These are phyloP conservation scores for Magnusiomyces tetraspermus DNA, from an alignment of 1,139 yeast species.

Conservation along the genomic window DNA sequence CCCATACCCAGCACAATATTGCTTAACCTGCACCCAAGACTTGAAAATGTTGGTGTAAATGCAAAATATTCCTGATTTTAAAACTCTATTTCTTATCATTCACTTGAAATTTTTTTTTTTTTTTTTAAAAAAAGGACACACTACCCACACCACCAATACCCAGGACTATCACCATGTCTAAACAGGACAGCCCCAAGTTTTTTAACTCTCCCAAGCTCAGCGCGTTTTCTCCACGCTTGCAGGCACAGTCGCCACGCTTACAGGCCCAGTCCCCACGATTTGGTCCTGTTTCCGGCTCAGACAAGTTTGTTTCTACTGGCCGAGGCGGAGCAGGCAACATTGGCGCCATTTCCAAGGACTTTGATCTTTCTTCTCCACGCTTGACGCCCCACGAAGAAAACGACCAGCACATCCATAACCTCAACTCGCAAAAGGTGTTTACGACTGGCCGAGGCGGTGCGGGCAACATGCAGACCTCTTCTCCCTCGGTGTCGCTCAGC, in stretches of 20 bases:
- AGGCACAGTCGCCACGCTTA: not conserved
- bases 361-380: conserved; percentile 41
- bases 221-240: not conserved
- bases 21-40: not conserved
- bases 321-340: conserved; percentile 79
- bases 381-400: conserved; percentile 32
- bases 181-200: not conserved
- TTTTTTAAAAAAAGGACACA: no score
- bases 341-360: conserved; percentile 32
- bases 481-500: conserved; percentile 53
- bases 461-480: conserved; percentile 58
- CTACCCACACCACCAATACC: not conserved
- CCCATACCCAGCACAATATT: no score
- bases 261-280: not conserved
- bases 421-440: conserved; percentile 44
- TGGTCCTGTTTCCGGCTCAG: not conserved
- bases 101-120: not conserved
- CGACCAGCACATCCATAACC: conserved; percentile 44
- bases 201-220: not conserved
- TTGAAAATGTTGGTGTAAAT: not conserved
- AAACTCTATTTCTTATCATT: not conserved
- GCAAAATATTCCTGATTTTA: not conserved
- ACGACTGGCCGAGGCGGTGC: conserved; percentile 79
- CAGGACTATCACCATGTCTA: not conserved
- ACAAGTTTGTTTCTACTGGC: conserved; percentile 46